Conservation (phyloP, 257 asterid genomes). For the Phtheirospermum japonicum region DNA sequence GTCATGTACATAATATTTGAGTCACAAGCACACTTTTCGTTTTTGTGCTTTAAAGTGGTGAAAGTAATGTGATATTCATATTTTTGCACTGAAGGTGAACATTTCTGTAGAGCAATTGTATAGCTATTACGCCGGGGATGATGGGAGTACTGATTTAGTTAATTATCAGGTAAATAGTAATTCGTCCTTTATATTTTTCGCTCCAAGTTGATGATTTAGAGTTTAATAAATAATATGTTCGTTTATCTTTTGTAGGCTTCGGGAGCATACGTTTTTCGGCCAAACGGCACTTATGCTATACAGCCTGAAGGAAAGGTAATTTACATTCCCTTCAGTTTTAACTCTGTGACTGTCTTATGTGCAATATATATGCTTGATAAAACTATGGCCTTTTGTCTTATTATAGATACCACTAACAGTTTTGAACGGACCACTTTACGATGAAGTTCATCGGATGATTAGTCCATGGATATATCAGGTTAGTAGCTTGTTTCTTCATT, state of each 20-base stretch:
- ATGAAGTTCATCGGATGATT: conserved; percentile 88
- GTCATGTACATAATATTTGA: neutral
- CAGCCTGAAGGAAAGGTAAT: conserved; percentile 54
- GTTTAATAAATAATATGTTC: neutral
- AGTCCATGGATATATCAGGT: conserved; percentile 94
- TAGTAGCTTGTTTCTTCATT: neutral
- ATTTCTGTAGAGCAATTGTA: conserved; percentile 76
- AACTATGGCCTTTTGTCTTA: conserved; percentile 20
- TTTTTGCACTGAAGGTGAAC: conserved; percentile 51
- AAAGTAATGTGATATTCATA: conserved; percentile 7
- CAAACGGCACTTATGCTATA: conserved; percentile 61
- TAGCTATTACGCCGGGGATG: conserved; percentile 69
- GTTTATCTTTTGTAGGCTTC: conserved; percentile 55
- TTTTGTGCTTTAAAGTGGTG: conserved; percentile 1
- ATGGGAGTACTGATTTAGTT: conserved; percentile 39
- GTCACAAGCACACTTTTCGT: neutral
- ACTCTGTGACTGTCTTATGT: neutral
- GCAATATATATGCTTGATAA: neutral
- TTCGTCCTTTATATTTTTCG: conserved; percentile 12
- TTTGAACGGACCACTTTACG: conserved; percentile 70
- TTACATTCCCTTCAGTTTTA: neutral
- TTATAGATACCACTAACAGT: conserved; percentile 57
- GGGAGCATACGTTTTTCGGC: conserved; percentile 92
- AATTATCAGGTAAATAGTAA: conserved; percentile 46
- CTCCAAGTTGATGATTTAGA: conserved; percentile 6